Base-by-base conservation (phyloP, 2,329 filamentous ascomycete species). In the Penicillium janthinellum region DNA sequence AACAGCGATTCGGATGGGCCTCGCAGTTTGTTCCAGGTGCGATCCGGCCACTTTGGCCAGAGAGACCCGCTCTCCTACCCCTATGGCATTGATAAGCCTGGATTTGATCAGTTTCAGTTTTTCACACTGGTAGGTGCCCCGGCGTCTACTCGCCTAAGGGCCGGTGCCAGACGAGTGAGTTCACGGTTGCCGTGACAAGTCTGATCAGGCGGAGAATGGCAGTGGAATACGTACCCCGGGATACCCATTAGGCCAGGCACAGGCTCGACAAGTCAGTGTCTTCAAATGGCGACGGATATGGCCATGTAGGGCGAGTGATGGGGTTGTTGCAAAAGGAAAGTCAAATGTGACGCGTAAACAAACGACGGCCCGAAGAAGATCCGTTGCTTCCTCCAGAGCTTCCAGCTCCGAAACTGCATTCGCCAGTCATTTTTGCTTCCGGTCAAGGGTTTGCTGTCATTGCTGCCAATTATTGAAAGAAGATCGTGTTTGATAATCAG, bases 51-150 rank as follows among this genome's bases (percentile, higher is more conserved):
- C 84, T 71, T 91, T 96, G 37, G 90, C 87, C 10, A 99, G 83
- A 17, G 95, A 89, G 56, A 96, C 82, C 60, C 93, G 86, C 71
- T 90, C 83, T 56, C 92, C 92, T 8, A 88, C 80, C 42, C 93
- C 93, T 67, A 99, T 90, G 75, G 96, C 91, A 71, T 90, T 89
- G 78, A 96, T 95, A 56, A 99, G 91, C 15, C 94, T 96, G 65
- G 52, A 7, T 50, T 0, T 12, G 6, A 35, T 73, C 17, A 73
- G 67, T 57, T 41, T n/a, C 15, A n/a, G 31, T 15, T 34, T 10
- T 3, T 12, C 47, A 34, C n/a, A 39, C 3, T 54, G 44, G 22
- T n/a, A 34, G 14, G 22, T 22, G 34, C 31, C 34, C 31, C 31
- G 8, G 28, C 5, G 20, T 48, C 6, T 17, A 17, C 15, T 28